phyloP scores from a whole-genome alignment of 495 filamentous ascomycete genomes.

The Chlorociboria aeruginascens region DNA sequence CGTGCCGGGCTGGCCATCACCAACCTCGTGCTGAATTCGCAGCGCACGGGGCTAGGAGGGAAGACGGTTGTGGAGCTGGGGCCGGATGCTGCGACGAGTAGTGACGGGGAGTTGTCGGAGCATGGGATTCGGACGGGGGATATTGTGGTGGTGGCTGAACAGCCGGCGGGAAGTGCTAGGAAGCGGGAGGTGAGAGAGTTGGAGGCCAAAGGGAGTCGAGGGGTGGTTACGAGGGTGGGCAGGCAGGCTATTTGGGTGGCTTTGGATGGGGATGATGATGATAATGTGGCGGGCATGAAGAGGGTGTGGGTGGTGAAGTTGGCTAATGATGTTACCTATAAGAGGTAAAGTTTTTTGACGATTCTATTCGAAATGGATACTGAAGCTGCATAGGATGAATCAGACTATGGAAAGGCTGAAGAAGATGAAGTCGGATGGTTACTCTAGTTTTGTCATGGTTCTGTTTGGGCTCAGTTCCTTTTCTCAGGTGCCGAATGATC shows the following conservation, averaged over 20 bases:
- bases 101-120: constrained; percentile 46
- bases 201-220: constrained; percentile 54
- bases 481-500: constrained; percentile 38
- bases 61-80: constrained; percentile 74
- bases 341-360: constrained; percentile 38
- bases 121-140: constrained; percentile 84
- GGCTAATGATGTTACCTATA: constrained; percentile 88
- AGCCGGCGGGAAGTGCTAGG: constrained; percentile 55
- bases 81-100: constrained; percentile 52
- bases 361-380: not conserved
- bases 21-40: constrained; percentile 61
- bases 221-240: constrained; percentile 66
- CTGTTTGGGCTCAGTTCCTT: constrained; percentile 64
- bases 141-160: constrained; percentile 70
- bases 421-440: constrained; percentile 57
- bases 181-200: constrained; percentile 58
- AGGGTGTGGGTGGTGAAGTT: constrained; percentile 68
- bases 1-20: constrained; percentile 80
- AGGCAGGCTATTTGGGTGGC: constrained; percentile 59
- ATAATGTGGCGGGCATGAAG: constrained; percentile 47
- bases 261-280: constrained; percentile 43
- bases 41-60: constrained; percentile 86
- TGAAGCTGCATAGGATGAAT: constrained; percentile 50
- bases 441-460: constrained; percentile 66
- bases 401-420: constrained; percentile 71